Conservation (phyloP, 352 stramenopile species). For the Phytopythium cucurbitacearum region DNA sequence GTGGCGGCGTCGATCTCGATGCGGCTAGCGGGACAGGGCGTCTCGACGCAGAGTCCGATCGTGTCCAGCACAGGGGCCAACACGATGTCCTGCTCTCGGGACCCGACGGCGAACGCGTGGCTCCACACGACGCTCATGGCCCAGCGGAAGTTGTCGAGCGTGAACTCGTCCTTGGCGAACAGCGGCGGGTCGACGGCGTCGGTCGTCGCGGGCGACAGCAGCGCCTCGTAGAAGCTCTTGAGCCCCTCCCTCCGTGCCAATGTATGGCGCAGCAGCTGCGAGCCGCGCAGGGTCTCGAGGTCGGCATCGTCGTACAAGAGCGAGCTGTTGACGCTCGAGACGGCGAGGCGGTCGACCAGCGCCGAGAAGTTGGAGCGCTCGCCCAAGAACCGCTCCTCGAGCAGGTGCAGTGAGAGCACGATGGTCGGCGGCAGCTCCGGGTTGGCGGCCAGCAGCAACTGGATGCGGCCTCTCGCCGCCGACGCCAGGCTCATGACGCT, state of each 20-base stretch:
- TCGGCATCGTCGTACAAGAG: conserved; percentile 36
- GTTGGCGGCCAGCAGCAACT: conserved; percentile 34
- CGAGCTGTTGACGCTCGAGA: conserved; percentile 25
- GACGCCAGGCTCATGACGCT: conserved; percentile 38
- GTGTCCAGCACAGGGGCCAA: conserved; percentile 35
- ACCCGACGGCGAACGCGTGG: conserved; percentile 21
- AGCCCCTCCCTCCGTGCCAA: conserved; percentile 22
- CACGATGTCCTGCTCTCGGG: conserved; percentile 23
- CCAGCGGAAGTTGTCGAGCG: conserved; percentile 36
- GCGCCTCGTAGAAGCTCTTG: conserved; percentile 33
- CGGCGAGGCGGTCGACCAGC: conserved; percentile 24
- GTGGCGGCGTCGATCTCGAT: conserved; percentile 20
- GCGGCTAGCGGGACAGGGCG: conserved; percentile 16
- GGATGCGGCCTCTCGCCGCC: conserved; percentile 23
- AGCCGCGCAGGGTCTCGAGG: conserved; percentile 28
- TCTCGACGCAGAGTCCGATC: conserved; percentile 30
- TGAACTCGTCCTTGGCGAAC: conserved; percentile 42
- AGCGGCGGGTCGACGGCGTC: conserved; percentile 36
- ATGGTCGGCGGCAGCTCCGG: conserved; percentile 38
- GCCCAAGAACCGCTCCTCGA: conserved; percentile 39
- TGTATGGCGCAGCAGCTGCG: conserved; percentile 31
- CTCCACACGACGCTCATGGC: conserved; percentile 43
- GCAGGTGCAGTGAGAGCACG: conserved; percentile 32
- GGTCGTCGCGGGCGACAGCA: conserved; percentile 32
- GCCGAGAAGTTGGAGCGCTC: conserved; percentile 32